phyloP scores from a whole-genome alignment of 2,329 filamentous ascomycete species.

The Aspergillus sergii region DNA sequence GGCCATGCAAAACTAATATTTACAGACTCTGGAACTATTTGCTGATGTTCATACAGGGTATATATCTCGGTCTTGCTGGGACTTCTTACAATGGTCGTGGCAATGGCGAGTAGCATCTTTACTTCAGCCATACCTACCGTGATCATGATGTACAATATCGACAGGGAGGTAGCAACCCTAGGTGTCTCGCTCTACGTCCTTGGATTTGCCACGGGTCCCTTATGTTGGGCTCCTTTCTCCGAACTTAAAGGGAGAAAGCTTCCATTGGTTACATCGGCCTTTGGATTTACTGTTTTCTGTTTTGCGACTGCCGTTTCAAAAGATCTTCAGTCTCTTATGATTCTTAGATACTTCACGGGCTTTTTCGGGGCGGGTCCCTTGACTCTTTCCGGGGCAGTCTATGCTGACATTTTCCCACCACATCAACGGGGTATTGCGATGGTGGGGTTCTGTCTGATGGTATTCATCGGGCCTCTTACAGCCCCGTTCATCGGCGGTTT shows the following conservation, averaged over 20 bases:
- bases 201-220: slow-evolving; percentile 27
- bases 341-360: slow-evolving; percentile 46
- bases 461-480: slow-evolving; percentile 42
- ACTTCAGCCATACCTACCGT: neutral
- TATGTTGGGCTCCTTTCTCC: slow-evolving; percentile 22
- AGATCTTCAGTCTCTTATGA: slow-evolving; percentile 37
- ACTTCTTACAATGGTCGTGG: neutral
- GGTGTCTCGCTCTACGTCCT: slow-evolving; percentile 15
- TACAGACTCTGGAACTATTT: neutral
- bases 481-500: slow-evolving; percentile 44
- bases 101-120: neutral
- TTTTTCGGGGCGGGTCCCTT: slow-evolving; percentile 45
- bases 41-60: neutral
- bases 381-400: slow-evolving; percentile 38
- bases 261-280: slow-evolving; percentile 42
- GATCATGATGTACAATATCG: neutral
- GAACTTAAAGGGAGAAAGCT: slow-evolving; percentile 43
- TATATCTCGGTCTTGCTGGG: neutral
- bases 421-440: slow-evolving; percentile 27
- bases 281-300: slow-evolving; percentile 45
- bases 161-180: slow-evolving; percentile 5
- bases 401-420: slow-evolving; percentile 30
- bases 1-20: neutral
- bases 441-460: slow-evolving; percentile 40
- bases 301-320: slow-evolving; percentile 45